Conservation (phyloP, 2,329 filamentous ascomycete species). For the Raffaelea ambrosiae region DNA sequence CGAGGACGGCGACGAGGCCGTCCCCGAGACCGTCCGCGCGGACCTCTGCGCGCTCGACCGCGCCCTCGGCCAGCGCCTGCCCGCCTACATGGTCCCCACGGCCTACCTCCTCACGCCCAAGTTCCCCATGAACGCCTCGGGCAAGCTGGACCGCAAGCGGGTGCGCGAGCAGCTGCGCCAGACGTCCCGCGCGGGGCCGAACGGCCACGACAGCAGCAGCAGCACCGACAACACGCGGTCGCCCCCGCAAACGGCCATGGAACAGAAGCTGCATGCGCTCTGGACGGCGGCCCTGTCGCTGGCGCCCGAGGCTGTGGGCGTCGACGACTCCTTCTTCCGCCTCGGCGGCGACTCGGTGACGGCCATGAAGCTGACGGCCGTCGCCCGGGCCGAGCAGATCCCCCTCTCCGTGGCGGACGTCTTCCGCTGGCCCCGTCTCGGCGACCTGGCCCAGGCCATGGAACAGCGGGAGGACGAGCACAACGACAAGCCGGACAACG, state of each 20-base stretch:
- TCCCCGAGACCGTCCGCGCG: constrained; percentile 18
- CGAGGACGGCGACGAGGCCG: not conserved
- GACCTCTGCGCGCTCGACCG: constrained; percentile 23
- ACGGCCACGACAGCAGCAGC: too few relatives aligned
- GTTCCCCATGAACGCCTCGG: constrained; percentile 15
- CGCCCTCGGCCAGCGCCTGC: not conserved
- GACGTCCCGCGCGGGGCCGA: not conserved
- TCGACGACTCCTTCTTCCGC: constrained; percentile 35
- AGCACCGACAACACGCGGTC: constrained; percentile 23
- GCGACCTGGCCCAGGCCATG: constrained; percentile 24
- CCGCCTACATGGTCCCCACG: not conserved
- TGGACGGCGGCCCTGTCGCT: constrained; percentile 37
- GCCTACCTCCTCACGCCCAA: not conserved
- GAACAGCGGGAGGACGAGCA: too few relatives aligned
- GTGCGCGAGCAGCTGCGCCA: not conserved
- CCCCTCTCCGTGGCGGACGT: constrained; percentile 33
- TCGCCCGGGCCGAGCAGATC: constrained; percentile 34
- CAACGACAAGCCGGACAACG: not conserved
- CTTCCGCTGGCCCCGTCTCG: constrained; percentile 30
- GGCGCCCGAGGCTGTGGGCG: constrained; percentile 29
- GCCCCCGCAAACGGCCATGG: constrained; percentile 36
- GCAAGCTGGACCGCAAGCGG: constrained; percentile 19
- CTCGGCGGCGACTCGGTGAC: constrained; percentile 37
- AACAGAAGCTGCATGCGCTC: constrained; percentile 37
- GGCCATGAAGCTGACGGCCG: constrained; percentile 33